These are phyloP conservation scores for Leishmania arabica DNA, from an alignment of 208 protist species.

Conservation along the genomic window DNA sequence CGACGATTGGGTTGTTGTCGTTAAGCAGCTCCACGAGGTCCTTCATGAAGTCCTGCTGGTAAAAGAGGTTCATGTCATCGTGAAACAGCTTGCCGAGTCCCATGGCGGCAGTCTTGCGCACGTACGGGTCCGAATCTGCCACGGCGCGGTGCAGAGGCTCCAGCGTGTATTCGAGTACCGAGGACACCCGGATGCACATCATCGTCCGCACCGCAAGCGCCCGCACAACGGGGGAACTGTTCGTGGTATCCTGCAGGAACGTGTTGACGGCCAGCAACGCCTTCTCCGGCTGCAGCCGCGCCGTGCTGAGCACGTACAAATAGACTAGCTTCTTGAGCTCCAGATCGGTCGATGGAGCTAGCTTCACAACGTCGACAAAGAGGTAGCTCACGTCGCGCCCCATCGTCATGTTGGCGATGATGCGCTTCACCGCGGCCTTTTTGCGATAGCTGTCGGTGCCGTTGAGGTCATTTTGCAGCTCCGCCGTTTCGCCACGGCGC, in stretches of 20 bases:
- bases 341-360: conserved; percentile 97
- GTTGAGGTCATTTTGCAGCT: conserved; percentile 94
- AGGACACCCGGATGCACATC: conserved; percentile 98
- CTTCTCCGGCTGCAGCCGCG: conserved; percentile 98
- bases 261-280: conserved; percentile 99
- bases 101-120: conserved; percentile 99
- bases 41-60: conserved; percentile 92
- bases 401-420: conserved; percentile 99
- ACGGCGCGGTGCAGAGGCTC: conserved; percentile 95
- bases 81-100: conserved; percentile 99
- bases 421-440: conserved; percentile 98
- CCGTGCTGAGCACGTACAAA: conserved; percentile 99
- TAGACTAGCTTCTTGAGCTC: conserved; percentile 99
- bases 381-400: conserved; percentile 97
- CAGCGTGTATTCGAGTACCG: conserved; percentile 98
- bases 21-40: conserved; percentile 92
- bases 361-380: conserved; percentile 98
- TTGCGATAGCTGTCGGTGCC: conserved; percentile 86
- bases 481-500: conserved; percentile 90
- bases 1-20: conserved; percentile 98
- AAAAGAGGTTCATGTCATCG: conserved; percentile 95
- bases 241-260: conserved; percentile 96
- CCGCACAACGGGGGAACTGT: conserved; percentile 97
- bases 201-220: conserved; percentile 99
- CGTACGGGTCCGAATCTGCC: conserved; percentile 98